Percentiles rank a stretch among this genome's conserved stretches.
phyloP scores from a whole-genome alignment of 352 stramenopile species.

The Pythium coloratum region DNA sequence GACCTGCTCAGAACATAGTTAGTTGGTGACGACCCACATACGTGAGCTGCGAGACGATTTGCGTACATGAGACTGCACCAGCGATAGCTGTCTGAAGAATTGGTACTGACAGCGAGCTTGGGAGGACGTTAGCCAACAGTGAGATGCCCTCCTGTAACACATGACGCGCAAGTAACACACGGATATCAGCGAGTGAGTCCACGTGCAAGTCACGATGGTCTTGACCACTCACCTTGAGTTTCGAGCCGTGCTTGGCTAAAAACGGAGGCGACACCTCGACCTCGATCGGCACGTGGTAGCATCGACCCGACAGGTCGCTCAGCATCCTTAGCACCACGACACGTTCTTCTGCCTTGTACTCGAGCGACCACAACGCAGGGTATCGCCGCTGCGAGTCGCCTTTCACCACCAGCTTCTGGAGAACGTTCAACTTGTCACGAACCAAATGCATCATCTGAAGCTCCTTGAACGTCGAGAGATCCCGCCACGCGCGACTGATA shows the following conservation, averaged over 20 bases:
- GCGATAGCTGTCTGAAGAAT: background rate
- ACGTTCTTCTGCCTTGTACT: background rate
- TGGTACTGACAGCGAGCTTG: background rate
- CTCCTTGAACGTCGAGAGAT: background rate
- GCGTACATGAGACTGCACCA: background rate
- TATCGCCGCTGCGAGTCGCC: constrained; percentile 15
- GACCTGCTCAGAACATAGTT: background rate
- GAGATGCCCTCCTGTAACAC: background rate
- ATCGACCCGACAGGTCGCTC: constrained; percentile 24
- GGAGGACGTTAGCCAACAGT: background rate
- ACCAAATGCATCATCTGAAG: constrained; percentile 10
- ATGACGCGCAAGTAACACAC: no score
- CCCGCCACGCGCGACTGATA: constrained; percentile 15
- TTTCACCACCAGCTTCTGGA: constrained; percentile 7
- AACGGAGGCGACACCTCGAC: background rate
- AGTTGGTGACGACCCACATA: background rate
- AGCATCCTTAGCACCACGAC: constrained; percentile 14
- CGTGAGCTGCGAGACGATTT: no score
- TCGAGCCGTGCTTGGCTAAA: background rate
- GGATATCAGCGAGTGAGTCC: no score
- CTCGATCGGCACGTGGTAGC: constrained; percentile 25
- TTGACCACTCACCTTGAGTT: background rate
- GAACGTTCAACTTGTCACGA: constrained; percentile 12
- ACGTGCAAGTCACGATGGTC: no score
- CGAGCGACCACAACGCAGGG: constrained; percentile 19